Evolutionary conservation across 768 basidiomycete species (phyloP), one percentile per base, ranked within the genome.

Genomic region (Paxillus rubicundulus): DNA sequence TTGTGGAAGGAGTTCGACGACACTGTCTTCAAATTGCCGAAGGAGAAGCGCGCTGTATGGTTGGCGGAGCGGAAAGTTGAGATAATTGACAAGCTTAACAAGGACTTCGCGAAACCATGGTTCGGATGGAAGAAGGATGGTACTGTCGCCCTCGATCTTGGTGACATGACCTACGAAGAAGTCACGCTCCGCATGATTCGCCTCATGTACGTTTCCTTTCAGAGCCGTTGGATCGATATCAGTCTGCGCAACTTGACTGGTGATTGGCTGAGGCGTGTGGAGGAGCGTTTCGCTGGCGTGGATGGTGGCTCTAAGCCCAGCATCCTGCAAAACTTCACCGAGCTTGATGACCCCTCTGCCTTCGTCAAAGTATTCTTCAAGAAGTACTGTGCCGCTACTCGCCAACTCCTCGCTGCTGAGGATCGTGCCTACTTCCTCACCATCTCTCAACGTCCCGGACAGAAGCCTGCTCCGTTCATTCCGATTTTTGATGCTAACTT

Each of bases 1-100:
- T 79, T 99, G 38, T 99, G 97, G 97, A 93, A 94, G 71, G 95
- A 98, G 75, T 98, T 98, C 67, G 97, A 99, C 64, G 86, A 96
- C 62, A 92, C 86, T 20, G 89, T 99, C 51, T 99, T 98, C 82
- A 89, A 86, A 69, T 70, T 98, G 61, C 86, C 96, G 9, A 92
- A 94, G 76, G 97, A 98, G 76, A 99, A 99, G 80, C 87, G 96
- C 43, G 78, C 72, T 13, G 79, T 82, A 1, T 99, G 96, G 96
- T 76, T 98, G 58, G 75, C 76, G 39, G 89, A 94, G 73, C 89
- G 85, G 61, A 87, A 86, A 61, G 85, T 88, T 52, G 94, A 96
- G 64, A 82, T 98, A 41, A 95, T 99, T 62, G 80, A 74, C 41
- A 93, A 94, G 68, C 77, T 99, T 53, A 98, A 99, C 80, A 85